Evolutionary conservation across 2,329 filamentous ascomycete species (phyloP).

Genomic region (Colletotrichum sp.): DNA sequence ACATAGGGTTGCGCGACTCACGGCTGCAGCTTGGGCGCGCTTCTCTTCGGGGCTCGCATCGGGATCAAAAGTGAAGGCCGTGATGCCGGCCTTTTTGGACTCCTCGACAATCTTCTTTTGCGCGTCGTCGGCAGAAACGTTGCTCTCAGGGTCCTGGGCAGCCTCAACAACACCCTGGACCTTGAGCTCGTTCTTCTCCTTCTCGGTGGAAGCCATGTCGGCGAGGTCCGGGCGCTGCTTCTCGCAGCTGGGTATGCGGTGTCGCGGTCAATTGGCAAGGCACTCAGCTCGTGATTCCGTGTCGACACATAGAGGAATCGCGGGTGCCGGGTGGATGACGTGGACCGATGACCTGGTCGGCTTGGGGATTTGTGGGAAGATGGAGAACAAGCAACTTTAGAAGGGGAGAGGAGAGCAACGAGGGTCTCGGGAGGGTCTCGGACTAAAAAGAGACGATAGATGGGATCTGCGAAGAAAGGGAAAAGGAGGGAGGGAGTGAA

Average conservation of each 20-base stretch:
- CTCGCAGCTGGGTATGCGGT: neutral
- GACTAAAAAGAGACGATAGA: slow-evolving; percentile 10
- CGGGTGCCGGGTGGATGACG: neutral
- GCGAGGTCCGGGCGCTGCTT: slow-evolving; percentile 7
- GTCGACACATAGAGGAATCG: slow-evolving; percentile 14
- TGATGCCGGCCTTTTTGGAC: slow-evolving; percentile 77
- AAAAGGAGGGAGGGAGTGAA: slow-evolving; percentile 12
- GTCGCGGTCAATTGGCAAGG: slow-evolving; percentile 16
- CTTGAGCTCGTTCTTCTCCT: slow-evolving; percentile 69
- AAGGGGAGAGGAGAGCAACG: neutral
- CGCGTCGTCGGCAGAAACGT: slow-evolving; percentile 72
- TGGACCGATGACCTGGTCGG: neutral
- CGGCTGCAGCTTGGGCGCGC: slow-evolving; percentile 76
- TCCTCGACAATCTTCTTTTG: slow-evolving; percentile 78
- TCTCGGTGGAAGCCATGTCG: slow-evolving; percentile 34
- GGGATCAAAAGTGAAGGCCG: slow-evolving; percentile 87
- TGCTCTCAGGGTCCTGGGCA: slow-evolving; percentile 72
- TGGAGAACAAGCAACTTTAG: neutral
- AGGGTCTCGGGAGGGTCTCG: slow-evolving; percentile 17
- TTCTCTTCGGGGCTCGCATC: slow-evolving; percentile 86
- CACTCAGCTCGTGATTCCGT: slow-evolving; percentile 6
- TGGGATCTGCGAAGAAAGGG: neutral
- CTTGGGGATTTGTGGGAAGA: neutral
- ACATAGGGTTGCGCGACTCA: slow-evolving; percentile 46
- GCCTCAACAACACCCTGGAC: slow-evolving; percentile 81